Conservation (phyloP, 2,329 filamentous ascomycete species). For the Trichoderma asperellum region DNA sequence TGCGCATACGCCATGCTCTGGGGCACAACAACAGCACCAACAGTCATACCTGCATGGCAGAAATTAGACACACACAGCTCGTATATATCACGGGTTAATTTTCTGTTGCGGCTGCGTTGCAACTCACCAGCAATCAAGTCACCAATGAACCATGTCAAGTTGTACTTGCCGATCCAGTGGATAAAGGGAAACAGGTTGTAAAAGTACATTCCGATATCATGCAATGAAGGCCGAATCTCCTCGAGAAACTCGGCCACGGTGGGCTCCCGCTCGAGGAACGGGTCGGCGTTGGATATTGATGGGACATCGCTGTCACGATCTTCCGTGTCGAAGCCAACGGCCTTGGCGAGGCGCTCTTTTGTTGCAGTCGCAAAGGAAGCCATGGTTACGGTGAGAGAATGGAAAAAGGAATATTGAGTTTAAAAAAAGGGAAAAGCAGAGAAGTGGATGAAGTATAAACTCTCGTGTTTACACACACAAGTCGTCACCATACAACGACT, state of each 20-base stretch:
- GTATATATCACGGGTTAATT: neutral
- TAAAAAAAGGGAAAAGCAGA: neutral
- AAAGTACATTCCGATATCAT: constrained; percentile 42
- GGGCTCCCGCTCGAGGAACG: constrained; percentile 48
- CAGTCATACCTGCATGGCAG: constrained; percentile 44
- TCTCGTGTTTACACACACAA: neutral
- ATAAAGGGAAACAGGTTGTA: constrained; percentile 53
- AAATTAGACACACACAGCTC: neutral
- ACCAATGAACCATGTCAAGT: constrained; percentile 51
- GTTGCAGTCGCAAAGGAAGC: constrained; percentile 25
- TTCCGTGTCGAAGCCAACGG: constrained; percentile 41
- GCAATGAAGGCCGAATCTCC: constrained; percentile 43
- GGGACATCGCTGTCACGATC: constrained; percentile 42
- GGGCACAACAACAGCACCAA: constrained; percentile 59
- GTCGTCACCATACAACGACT: neutral
- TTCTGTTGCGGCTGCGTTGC: neutral
- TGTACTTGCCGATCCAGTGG: constrained; percentile 56
- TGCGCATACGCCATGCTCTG: constrained; percentile 59
- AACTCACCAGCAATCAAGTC: constrained; percentile 50
- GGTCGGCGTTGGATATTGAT: constrained; percentile 44
- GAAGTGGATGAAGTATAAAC: neutral
- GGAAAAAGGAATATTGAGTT: neutral
- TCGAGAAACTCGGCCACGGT: constrained; percentile 48
- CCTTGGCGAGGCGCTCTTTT: constrained; percentile 39
- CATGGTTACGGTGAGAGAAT: neutral